Conservation (phyloP, 31 red algal genomes). For the Endocladia muricata region DNA sequence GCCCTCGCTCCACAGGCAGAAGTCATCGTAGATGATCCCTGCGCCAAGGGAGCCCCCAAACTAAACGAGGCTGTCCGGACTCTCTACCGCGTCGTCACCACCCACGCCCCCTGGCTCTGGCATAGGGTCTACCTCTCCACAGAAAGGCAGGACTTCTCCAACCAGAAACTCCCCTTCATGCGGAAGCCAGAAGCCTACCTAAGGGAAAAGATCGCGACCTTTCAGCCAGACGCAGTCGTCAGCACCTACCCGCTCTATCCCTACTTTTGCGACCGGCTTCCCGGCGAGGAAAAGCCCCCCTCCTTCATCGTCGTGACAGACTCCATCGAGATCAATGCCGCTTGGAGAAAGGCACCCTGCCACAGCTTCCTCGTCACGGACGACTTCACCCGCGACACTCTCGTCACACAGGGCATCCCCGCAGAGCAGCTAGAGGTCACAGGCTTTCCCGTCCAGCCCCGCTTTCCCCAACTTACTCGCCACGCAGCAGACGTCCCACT, state of each 20-base stretch:
- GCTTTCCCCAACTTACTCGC: background rate
- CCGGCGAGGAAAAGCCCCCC: background rate
- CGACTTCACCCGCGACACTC: constrained; percentile 1
- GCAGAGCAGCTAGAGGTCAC: background rate
- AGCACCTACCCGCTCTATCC: constrained; percentile 28
- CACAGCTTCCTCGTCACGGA: constrained; percentile 20
- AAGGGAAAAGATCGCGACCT: background rate
- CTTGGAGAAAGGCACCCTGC: constrained; percentile 7
- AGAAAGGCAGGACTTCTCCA: constrained; percentile 17
- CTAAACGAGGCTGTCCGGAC: background rate
- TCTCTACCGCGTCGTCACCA: constrained; percentile 15
- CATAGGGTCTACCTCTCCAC: background rate
- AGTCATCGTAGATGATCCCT: constrained; percentile 6
- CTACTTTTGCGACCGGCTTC: background rate
- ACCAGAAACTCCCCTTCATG: constrained; percentile 9
- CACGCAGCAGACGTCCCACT: background rate
- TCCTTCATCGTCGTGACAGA: constrained; percentile 18
- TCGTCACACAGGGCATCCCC: background rate
- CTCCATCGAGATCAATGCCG: constrained; percentile 22
- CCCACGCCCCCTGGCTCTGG: constrained; percentile 9
- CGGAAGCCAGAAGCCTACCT: background rate
- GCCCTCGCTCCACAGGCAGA: background rate
- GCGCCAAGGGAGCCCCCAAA: background rate
- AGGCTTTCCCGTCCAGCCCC: constrained; percentile 6
- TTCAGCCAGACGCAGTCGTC: constrained; percentile 11